A percentile compares a stretch with the other conserved stretches of the same genome.
Conservation (phyloP, 768 basidiomycete genomes). For the Gyrodon lividus region DNA sequence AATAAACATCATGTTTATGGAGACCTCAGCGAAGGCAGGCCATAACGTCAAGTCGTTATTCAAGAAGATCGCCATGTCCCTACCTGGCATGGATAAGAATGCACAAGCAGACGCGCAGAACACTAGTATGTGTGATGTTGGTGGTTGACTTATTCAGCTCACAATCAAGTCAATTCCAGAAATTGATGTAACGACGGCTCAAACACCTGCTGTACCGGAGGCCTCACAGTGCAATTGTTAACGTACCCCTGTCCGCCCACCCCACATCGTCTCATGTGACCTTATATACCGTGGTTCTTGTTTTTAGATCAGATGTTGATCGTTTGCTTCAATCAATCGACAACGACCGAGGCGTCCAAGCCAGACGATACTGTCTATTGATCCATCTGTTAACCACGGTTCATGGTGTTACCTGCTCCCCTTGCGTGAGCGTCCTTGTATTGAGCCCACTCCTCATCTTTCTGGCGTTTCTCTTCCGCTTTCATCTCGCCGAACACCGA, state of each 20-base stretch:
- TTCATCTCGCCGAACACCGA: constrained; percentile 64
- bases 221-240: constrained; percentile 85
- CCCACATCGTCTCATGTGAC: constrained; percentile 10
- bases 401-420: constrained; percentile 98
- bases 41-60: constrained; percentile 99
- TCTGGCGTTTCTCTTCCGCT: constrained; percentile 71
- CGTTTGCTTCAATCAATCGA: constrained; percentile 14
- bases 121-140: constrained; percentile 36
- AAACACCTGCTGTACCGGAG: constrained; percentile 70
- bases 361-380: constrained; percentile 8
- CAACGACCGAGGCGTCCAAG: neutral
- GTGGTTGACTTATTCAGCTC: neutral
- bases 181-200: constrained; percentile 85
- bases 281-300: constrained; percentile 29
- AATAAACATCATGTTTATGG: constrained; percentile 97
- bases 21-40: constrained; percentile 98
- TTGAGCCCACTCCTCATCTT: constrained; percentile 90
- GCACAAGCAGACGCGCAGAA: constrained; percentile 55
- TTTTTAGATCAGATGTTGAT: constrained; percentile 19
- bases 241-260: constrained; percentile 19
- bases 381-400: constrained; percentile 55
- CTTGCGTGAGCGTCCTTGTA: constrained; percentile 83
- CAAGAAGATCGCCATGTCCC: constrained; percentile 98
- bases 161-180: constrained; percentile 44
- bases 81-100: constrained; percentile 94